phyloP scores from a whole-genome alignment of 2,329 filamentous ascomycete genomes.

The Fusarium sp. region DNA sequence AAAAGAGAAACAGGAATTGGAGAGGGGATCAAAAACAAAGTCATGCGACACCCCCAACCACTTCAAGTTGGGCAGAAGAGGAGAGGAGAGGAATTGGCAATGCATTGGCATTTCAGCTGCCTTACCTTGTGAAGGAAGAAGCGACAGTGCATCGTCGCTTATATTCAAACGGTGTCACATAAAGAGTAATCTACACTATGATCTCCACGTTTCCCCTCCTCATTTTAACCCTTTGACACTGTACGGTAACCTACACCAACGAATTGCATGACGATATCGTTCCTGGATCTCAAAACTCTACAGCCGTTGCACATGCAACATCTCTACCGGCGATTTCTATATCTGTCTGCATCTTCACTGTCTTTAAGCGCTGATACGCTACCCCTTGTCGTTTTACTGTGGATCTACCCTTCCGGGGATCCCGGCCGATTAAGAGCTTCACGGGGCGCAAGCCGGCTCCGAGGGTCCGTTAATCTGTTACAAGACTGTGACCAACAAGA shows the following conservation, averaged over 20 bases:
- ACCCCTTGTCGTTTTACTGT: constrained; percentile 14
- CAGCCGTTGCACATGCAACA: background rate
- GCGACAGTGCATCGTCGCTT: constrained; percentile 16
- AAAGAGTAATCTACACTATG: background rate
- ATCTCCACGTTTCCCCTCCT: constrained; percentile 26
- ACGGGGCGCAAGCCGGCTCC: constrained; percentile 26
- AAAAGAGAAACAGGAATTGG: background rate
- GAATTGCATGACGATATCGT: constrained; percentile 1
- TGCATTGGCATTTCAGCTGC: constrained; percentile 23
- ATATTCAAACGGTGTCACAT: constrained; percentile 24
- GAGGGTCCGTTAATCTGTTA: constrained; percentile 26
- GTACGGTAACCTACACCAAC: constrained; percentile 3
- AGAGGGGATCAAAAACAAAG: constrained; percentile 15
- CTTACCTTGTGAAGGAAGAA: background rate
- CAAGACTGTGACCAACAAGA: background rate
- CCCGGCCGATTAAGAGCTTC: constrained; percentile 26
- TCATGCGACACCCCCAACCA: constrained; percentile 35
- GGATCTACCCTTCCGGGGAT: constrained; percentile 14
- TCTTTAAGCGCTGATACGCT: background rate
- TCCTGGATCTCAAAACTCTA: background rate
- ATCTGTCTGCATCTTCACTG: background rate
- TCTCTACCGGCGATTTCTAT: background rate
- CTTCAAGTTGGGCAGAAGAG: background rate
- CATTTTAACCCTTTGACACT: constrained; percentile 5
- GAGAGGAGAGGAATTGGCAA: background rate